Percentiles rank a stretch among this genome's conserved stretches.
phyloP scores from a whole-genome alignment of 2,329 filamentous ascomycete species.

The Pseudomassariella vexata region DNA sequence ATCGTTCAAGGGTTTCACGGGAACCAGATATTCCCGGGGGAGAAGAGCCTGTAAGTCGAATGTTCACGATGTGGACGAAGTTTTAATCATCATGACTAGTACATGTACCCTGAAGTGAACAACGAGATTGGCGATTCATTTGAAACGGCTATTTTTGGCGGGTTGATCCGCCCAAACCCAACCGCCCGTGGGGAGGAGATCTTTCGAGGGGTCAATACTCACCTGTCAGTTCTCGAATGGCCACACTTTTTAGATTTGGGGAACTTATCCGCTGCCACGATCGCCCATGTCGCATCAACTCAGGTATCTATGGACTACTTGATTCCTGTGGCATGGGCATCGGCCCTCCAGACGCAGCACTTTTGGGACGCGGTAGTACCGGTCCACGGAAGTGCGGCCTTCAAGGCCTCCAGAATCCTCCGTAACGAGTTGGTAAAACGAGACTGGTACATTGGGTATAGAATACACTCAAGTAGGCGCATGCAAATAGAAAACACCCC shows the following conservation, averaged over 20 bases:
- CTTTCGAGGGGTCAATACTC: too few relatives aligned
- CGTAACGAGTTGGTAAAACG: background rate
- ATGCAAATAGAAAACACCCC: background rate
- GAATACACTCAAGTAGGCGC: background rate
- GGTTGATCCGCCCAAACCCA: too few relatives aligned
- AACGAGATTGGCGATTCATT: conserved; percentile 1
- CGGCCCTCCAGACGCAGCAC: background rate
- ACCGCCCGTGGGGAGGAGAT: too few relatives aligned
- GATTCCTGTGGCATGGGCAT: background rate
- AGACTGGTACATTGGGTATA: background rate
- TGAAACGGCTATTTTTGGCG: conserved; percentile 1
- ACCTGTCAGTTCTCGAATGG: too few relatives aligned
- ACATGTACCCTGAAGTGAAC: background rate
- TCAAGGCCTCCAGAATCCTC: conserved; percentile 1
- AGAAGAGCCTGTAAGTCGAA: too few relatives aligned
- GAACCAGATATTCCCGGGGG: too few relatives aligned
- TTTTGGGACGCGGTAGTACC: conserved; percentile 2
- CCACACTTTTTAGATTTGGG: background rate
- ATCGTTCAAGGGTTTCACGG: too few relatives aligned
- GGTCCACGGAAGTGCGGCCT: background rate
- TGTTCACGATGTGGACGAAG: too few relatives aligned
- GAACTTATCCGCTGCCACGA: background rate
- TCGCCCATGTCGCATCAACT: too few relatives aligned
- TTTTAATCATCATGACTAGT: too few relatives aligned
- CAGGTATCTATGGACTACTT: background rate